Conservation (phyloP, 208 protist species). For the Wallacemonas collosoma region DNA sequence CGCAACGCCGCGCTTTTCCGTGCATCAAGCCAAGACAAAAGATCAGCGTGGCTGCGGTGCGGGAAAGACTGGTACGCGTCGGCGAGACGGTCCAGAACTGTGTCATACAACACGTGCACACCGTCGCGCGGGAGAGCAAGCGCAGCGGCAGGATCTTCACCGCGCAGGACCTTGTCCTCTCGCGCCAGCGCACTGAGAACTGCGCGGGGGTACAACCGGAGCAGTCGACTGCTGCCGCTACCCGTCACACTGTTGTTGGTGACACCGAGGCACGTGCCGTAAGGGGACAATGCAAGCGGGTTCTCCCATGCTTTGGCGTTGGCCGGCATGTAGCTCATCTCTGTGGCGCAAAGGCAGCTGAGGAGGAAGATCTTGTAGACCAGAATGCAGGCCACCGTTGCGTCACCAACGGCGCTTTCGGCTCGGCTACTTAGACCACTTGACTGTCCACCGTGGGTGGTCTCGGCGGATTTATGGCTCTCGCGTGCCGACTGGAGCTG, state of each 20-base stretch:
- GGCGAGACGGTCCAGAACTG: background rate
- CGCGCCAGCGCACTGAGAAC: background rate
- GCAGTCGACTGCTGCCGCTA: background rate
- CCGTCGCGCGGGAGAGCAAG: background rate
- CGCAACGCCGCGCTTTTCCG: background rate
- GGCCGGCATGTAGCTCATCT: slow-evolving; percentile 28
- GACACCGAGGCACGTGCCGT: background rate
- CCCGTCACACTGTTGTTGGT: background rate
- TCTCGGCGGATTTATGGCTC: background rate
- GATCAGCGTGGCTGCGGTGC: background rate
- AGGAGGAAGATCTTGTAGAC: slow-evolving; percentile 54
- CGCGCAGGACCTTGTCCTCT: background rate
- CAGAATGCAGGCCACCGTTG: slow-evolving; percentile 35
- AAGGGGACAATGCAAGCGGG: background rate
- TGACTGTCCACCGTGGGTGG: no score
- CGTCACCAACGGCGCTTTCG: slow-evolving; percentile 3
- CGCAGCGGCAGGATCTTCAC: background rate
- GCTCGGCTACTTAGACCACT: background rate
- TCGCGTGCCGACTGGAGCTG: slow-evolving; percentile 16
- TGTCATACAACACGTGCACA: background rate
- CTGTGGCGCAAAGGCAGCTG: slow-evolving; percentile 39
- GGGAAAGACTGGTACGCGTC: background rate
- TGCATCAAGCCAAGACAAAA: background rate
- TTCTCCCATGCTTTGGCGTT: slow-evolving; percentile 6
- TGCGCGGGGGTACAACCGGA: slow-evolving; percentile 1